Conservation (phyloP, 2,329 filamentous ascomycete genomes). For the Fusarium nodosum region DNA sequence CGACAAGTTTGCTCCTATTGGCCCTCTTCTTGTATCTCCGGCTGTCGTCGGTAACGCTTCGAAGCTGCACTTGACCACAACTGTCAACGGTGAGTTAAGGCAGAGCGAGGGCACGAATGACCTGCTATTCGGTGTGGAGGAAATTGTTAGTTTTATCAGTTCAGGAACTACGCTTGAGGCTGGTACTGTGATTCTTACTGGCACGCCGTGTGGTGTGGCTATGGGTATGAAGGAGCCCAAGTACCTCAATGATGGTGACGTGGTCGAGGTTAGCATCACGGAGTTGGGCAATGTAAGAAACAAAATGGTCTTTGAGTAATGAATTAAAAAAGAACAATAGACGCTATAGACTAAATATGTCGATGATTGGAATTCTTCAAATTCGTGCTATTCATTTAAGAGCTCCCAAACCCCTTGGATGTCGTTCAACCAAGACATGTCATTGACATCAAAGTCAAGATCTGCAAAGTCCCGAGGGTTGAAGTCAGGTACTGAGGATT, state of each 20-base stretch:
- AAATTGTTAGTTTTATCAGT: conserved; percentile 62
- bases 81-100: conserved; percentile 64
- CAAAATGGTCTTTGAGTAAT: conserved; percentile 56
- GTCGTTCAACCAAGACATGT: conserved; percentile 54
- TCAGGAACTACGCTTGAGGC: conserved; percentile 64
- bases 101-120: conserved; percentile 64
- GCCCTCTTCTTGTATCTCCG: conserved; percentile 59
- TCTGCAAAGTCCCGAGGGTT: conserved; percentile 46
- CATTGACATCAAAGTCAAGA: conserved; percentile 51
- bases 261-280: conserved; percentile 60
- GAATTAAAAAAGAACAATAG: background rate
- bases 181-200: conserved; percentile 65
- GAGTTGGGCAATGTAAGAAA: conserved; percentile 54
- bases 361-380: background rate
- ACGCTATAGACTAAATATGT: background rate
- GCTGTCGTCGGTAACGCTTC: conserved; percentile 50
- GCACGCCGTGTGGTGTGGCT: conserved; percentile 63
- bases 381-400: conserved; percentile 40
- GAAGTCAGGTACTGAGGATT: conserved; percentile 40
- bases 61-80: conserved; percentile 53
- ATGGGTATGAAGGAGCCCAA: conserved; percentile 61
- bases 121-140: conserved; percentile 64
- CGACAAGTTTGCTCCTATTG: conserved; percentile 68
- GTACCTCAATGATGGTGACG: conserved; percentile 59
- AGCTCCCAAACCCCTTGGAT: conserved; percentile 53